These are phyloP conservation scores for Xylaria bambusicola DNA, from an alignment of 495 filamentous ascomycete genomes.

Conservation along the genomic window DNA sequence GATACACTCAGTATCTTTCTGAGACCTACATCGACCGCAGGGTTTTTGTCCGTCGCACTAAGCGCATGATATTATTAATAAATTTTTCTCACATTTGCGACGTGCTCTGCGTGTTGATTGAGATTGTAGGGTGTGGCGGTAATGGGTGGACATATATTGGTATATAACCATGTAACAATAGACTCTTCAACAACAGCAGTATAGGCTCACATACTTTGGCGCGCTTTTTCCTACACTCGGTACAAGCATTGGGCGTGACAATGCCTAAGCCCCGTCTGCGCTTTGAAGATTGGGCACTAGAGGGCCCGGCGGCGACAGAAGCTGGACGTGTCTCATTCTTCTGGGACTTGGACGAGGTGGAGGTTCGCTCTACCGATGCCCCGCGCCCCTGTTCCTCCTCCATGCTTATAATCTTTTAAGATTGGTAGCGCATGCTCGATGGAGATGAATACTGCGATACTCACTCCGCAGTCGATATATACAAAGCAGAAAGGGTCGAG, in stretches of 20 bases:
- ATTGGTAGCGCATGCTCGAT: constrained; percentile 23
- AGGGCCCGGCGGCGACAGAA: constrained; percentile 18
- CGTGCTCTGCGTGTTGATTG: neutral
- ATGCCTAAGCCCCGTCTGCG: constrained; percentile 52
- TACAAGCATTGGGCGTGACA: constrained; percentile 59
- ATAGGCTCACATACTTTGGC: constrained; percentile 45
- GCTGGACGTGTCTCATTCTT: constrained; percentile 25
- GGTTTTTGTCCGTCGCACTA: constrained; percentile 57
- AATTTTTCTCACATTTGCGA: neutral
- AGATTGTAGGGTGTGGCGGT: neutral
- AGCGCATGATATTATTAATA: neutral
- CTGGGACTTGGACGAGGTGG: constrained; percentile 31
- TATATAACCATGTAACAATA: too few relatives aligned
- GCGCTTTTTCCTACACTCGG: constrained; percentile 59
- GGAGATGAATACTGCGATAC: neutral
- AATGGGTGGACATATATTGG: too few relatives aligned
- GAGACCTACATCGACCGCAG: constrained; percentile 50
- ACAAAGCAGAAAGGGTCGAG: neutral
- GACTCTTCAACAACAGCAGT: neutral
- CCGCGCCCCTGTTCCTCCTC: constrained; percentile 31
- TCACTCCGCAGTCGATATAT: neutral
- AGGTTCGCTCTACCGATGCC: constrained; percentile 27
- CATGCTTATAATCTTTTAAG: constrained; percentile 24
- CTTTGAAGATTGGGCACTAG: constrained; percentile 36
- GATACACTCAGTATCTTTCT: constrained; percentile 51